These are phyloP conservation scores for Prunus fruticosa DNA, from an alignment of 306 rosid species.

Conservation along the genomic window DNA sequence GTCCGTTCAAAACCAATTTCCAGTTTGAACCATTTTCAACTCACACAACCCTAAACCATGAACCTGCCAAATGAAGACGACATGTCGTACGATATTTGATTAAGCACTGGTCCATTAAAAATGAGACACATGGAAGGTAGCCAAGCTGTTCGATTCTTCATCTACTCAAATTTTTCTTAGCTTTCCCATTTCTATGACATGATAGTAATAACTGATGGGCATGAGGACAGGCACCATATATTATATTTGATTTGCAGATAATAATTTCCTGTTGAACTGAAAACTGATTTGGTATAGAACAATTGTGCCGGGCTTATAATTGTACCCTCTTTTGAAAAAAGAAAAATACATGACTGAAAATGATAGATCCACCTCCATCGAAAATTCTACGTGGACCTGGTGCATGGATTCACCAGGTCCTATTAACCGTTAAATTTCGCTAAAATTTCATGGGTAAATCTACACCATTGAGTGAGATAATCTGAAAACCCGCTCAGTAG, in stretches of 20 bases:
- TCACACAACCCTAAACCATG: neutral
- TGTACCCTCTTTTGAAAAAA: neutral
- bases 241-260: too few species aligned
- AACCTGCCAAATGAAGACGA: neutral
- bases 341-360: neutral
- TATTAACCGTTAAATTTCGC: fast-evolving
- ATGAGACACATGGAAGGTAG: neutral
- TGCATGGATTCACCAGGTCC: too few species aligned
- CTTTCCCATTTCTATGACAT: neutral
- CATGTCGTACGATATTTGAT: neutral
- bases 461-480: too few species aligned
- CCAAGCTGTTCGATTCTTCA: neutral
- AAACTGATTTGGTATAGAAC: neutral
- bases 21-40: neutral
- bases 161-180: neutral
- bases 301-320: neutral
- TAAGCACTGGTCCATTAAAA: neutral
- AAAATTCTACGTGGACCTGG: too few species aligned
- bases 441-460: too few species aligned
- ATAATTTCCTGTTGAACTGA: too few species aligned
- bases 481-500: fast-evolving
- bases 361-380: neutral
- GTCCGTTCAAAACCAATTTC: too few species aligned
- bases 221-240: too few species aligned
- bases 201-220: too few species aligned